Evolutionary conservation across 2,329 filamentous ascomycete species (phyloP), one percentile per base, ranked within the genome.

Genomic region (Xylariaceae sp.): DNA sequence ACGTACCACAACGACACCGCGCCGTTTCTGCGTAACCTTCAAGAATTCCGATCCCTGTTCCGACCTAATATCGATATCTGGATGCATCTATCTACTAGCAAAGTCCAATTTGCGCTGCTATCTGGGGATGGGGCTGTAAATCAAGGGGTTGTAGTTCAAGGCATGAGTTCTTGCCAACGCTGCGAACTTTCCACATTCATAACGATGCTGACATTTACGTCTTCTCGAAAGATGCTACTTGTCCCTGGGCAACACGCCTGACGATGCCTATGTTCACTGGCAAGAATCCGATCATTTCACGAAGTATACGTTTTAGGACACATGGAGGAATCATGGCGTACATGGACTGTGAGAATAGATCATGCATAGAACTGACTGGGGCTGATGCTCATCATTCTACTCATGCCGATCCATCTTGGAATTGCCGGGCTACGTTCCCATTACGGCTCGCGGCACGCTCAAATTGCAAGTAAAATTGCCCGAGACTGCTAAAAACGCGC

Each of bases 241-340:
- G 80, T 79, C 80, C 44, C 65, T 85, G 13, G 78, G 79, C 22
- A 79, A 79, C 44, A 76, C 76, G 0, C 75, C 76, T 0, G 63
- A 77, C 15, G 79, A 83, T 62, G 71, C 77, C 0, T 86, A 85
- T 61, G 78, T 81, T 0, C 66, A 75, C n/a, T n/a, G n/a, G 36
- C 70, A 81, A 43, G 75, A 80, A 52, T 73, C 79, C 1, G 78
- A 84, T 43, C 86, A 84, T 66, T 86, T 85, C 62, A 86, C 83
- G 19, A 86, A 86, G 64, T 86, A 86, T 61, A 85, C 79, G 0
- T 85, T 86, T 54, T 73, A 75, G 4, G 79, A 81, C 53, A 73
- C 73, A 1, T 85, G 80, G 80, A 72, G 80, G 46, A 74, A 83
- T 43, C 79, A 84, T 53, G 73, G 74, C 36, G 80, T 78, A 2